A percentile compares a stretch with the other conserved stretches of the same genome.
Conservation (phyloP, 2,329 filamentous ascomycete genomes). For the Gnomoniopsis sp. region DNA sequence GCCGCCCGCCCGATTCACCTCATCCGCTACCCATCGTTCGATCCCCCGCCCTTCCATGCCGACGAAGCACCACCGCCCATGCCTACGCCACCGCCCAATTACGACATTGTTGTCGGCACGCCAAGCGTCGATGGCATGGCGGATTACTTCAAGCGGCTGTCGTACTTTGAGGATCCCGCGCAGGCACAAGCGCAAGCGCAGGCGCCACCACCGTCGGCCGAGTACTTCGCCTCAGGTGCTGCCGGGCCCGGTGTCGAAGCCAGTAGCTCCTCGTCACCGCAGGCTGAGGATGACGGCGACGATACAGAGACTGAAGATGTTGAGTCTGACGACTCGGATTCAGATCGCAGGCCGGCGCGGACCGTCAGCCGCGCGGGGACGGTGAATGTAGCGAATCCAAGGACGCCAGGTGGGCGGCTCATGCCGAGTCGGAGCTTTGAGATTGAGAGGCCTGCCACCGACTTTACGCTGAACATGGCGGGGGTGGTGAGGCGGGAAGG, state of each 20-base stretch:
- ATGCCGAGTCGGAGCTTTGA: conserved; percentile 57
- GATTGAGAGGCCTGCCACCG: conserved; percentile 41
- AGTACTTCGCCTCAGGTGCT: conserved; percentile 8
- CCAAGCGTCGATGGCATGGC: conserved; percentile 67
- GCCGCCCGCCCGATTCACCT: conserved; percentile 76
- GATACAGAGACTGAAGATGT: conserved; percentile 32
- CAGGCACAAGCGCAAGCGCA: background rate
- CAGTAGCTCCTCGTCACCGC: background rate
- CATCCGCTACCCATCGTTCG: conserved; percentile 78
- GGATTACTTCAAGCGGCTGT: conserved; percentile 82
- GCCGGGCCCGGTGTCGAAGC: background rate
- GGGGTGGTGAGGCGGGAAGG: conserved; percentile 23
- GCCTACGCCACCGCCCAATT: conserved; percentile 76
- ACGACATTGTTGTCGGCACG: conserved; percentile 73
- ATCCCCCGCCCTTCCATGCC: conserved; percentile 82
- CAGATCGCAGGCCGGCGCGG: conserved; percentile 33
- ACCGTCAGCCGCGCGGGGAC: conserved; percentile 50
- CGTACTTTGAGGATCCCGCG: conserved; percentile 57
- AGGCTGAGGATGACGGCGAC: conserved; percentile 34
- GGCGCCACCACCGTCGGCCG: background rate
- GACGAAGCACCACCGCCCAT: conserved; percentile 69
- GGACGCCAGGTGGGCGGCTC: conserved; percentile 49
- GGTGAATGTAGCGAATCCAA: conserved; percentile 56
- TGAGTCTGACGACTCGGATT: conserved; percentile 32
- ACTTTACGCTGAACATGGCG: conserved; percentile 29